Evolutionary conservation across 306 rosid species (phyloP).

Genomic region (Ormosia semicastrata): DNA sequence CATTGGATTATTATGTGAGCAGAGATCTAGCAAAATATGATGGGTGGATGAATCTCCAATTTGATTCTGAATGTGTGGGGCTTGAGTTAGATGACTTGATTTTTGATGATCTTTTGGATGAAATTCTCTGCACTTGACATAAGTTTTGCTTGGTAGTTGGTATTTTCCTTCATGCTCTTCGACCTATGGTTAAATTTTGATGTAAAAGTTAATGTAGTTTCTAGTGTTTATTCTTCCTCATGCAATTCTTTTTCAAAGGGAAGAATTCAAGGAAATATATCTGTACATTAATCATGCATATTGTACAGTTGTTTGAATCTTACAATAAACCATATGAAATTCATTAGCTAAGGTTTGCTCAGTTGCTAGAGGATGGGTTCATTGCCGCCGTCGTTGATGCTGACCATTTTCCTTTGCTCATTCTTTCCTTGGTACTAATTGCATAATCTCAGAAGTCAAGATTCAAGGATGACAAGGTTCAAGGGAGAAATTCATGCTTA

Average conservation of each 20-base stretch:
- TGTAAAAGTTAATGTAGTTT: conserved; percentile 20
- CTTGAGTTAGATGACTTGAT: conserved; percentile 73
- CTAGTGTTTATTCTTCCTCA: neutral
- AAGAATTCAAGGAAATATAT: neutral
- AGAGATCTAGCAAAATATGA: conserved; percentile 57
- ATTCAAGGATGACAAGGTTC: no score
- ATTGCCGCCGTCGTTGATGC: no score
- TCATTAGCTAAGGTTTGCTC: no score
- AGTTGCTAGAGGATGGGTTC: no score
- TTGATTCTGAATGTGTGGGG: conserved; percentile 75
- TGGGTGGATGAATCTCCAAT: conserved; percentile 88
- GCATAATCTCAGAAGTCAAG: no score
- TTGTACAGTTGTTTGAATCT: neutral
- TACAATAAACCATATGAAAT: neutral
- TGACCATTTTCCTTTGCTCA: no score
- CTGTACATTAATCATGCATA: neutral
- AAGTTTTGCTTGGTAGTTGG: neutral
- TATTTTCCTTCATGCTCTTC: neutral
- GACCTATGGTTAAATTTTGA: neutral
- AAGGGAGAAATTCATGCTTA: no score
- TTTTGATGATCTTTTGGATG: conserved; percentile 71
- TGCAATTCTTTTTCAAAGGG: neutral
- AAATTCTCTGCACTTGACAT: conserved; percentile 23
- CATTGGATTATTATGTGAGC: conserved; percentile 57
- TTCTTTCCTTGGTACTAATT: no score